Conservation (phyloP, 2,329 filamentous ascomycete species). For the Xylariaceae sp. region DNA sequence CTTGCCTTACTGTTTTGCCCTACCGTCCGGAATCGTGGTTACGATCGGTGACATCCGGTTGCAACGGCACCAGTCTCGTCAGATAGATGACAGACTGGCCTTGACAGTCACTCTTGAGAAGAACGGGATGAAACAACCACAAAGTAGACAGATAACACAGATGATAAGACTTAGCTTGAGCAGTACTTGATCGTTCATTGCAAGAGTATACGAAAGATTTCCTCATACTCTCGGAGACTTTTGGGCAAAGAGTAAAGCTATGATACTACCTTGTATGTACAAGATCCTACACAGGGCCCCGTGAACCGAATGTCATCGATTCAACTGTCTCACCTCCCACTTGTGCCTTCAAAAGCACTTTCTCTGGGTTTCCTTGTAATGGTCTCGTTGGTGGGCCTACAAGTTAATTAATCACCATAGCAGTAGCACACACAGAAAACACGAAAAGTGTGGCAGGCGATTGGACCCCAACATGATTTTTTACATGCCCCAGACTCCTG, state of each 20-base stretch:
- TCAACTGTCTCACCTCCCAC: not conserved
- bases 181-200: not conserved
- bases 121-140: no score
- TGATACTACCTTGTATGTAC: conserved; percentile 6
- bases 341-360: not conserved
- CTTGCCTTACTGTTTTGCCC: no score
- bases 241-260: not conserved
- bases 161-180: no score
- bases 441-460: not conserved
- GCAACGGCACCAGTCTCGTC: no score
- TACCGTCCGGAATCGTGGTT: no score
- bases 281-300: not conserved
- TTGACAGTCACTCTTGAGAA: no score
- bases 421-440: not conserved
- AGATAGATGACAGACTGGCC: no score
- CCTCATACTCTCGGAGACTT: not conserved
- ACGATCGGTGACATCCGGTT: no score
- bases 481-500: not conserved
- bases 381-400: not conserved
- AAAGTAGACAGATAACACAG: no score
- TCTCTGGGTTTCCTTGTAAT: not conserved
- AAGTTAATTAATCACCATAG: conserved; percentile 5
- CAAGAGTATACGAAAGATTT: not conserved
- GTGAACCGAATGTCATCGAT: not conserved
- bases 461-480: conserved; percentile 1